Percentiles rank a stretch among this genome's conserved stretches.
phyloP scores from a whole-genome alignment of 192 early-diverging fungal species.

The Phycomyces nitens region DNA sequence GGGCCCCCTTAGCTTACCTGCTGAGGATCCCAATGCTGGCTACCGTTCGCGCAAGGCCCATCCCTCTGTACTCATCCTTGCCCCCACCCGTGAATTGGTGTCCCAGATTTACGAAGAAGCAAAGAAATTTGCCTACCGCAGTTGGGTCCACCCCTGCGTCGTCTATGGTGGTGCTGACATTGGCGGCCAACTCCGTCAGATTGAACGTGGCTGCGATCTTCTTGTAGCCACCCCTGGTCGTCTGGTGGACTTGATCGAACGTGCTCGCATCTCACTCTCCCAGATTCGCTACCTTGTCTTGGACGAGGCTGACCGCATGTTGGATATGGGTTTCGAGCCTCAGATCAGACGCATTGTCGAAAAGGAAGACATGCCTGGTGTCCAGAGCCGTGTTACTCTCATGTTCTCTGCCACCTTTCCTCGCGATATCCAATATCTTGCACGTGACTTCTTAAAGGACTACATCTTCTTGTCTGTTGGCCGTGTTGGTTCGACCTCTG shows the following conservation, averaged over 20 bases:
- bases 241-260: constrained; percentile 88
- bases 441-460: constrained; percentile 78
- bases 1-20: constrained; percentile 48
- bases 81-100: constrained; percentile 94
- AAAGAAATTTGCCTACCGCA: constrained; percentile 77
- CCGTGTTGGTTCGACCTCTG: constrained; percentile 89
- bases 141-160: constrained; percentile 90
- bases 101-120: constrained; percentile 94
- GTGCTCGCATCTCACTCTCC: constrained; percentile 71
- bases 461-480: constrained; percentile 89
- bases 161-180: constrained; percentile 96
- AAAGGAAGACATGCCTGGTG: constrained; percentile 69
- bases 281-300: constrained; percentile 83
- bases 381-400: constrained; percentile 85
- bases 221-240: constrained; percentile 96
- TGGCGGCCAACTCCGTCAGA: constrained; percentile 77
- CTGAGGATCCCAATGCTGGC: background rate
- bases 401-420: constrained; percentile 98
- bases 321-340: constrained; percentile 92
- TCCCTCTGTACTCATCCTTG: constrained; percentile 81
- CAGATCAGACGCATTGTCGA: constrained; percentile 88
- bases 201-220: constrained; percentile 91
- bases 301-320: constrained; percentile 97
- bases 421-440: constrained; percentile 79
- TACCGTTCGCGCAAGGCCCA: constrained; percentile 57